Base-by-base conservation (phyloP, 1,284 basidiomycete genomes). In the Fomitiporia mediterranea region DNA sequence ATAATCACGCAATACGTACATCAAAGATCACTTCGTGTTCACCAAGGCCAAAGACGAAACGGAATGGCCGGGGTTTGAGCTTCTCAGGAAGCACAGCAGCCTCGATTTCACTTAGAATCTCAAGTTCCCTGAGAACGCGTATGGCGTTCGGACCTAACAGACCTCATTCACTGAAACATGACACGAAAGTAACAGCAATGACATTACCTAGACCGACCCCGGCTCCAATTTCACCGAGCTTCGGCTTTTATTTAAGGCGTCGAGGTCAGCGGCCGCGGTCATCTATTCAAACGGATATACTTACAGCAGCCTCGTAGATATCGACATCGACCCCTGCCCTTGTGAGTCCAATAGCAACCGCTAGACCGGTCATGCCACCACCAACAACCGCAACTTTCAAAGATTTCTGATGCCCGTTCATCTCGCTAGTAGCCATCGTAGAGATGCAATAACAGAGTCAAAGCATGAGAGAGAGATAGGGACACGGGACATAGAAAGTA, bases 171-270 rank as follows among this genome's bases (percentile, higher is more conserved):
- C 30, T 51, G 23, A 37, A 42, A 13, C 27, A 46, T n/a, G 46
- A 21, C 6, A 49, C 51, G 34, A 50, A 13, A 25, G 25, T n/a
- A n/a, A 38, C 25, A n/a, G n/a, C 11, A 28, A 11, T 37, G 3
- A 32, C 55, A 66, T 50, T 56, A 79, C 81, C 80, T 40, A 84
- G 57, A 13, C 74, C 76, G 32, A 82, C 73, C 0, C 79, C 80
- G 19, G 81, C 79, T 4, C 80, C 80, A 38, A 82, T 72, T 63
- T 81, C 76, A 21, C 70, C 72, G 58, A 80, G 80, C 49, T 71
- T 68, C 4, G 73, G 59, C 76, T 78, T 49, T 17, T 40, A 25
- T 17, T 19, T n/a, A 42, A 27, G 27, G 2, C 17, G 37, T n/a
- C 8, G n/a, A 28, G 11, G 25, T 40, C 11, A 27, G 15, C 11